Evolutionary conservation across 129 eudicot genomes (phyloP).

Genomic region (Flaveria trinervia): DNA sequence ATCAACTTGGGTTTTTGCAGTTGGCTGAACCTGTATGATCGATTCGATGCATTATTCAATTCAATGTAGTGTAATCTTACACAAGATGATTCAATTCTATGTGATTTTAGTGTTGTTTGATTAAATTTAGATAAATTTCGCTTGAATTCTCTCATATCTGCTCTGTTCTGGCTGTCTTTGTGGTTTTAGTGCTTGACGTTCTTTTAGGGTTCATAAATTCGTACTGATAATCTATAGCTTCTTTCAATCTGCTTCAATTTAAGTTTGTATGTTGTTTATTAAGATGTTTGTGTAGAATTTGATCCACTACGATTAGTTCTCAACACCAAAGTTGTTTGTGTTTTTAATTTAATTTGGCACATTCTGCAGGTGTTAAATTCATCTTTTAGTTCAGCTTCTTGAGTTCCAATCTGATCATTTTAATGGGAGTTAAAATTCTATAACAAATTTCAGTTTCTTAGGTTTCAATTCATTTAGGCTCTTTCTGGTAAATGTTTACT

Average conservation of each 20-base stretch:
- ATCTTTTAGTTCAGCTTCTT: no score
- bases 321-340: background rate
- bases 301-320: background rate
- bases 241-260: background rate
- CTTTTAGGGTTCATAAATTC: background rate
- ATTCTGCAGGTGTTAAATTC: no score
- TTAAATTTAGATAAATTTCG: background rate
- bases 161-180: background rate
- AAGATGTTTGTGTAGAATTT: background rate
- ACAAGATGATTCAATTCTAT: no score
- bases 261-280: background rate
- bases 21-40: background rate
- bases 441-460: background rate
- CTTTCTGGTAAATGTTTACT: background rate
- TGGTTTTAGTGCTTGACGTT: background rate
- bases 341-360: no score
- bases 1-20: background rate
- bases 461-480: background rate
- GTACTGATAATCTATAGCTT: background rate
- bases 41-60: background rate
- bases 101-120: no score
- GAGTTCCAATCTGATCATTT: background rate
- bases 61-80: no score
- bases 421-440: background rate
- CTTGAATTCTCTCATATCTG: no score